A percentile compares a stretch with the other conserved stretches of the same genome.
These are phyloP conservation scores for Boletus chippewaensis DNA, from an alignment of 1,284 basidiomycete species.

Conservation along the genomic window DNA sequence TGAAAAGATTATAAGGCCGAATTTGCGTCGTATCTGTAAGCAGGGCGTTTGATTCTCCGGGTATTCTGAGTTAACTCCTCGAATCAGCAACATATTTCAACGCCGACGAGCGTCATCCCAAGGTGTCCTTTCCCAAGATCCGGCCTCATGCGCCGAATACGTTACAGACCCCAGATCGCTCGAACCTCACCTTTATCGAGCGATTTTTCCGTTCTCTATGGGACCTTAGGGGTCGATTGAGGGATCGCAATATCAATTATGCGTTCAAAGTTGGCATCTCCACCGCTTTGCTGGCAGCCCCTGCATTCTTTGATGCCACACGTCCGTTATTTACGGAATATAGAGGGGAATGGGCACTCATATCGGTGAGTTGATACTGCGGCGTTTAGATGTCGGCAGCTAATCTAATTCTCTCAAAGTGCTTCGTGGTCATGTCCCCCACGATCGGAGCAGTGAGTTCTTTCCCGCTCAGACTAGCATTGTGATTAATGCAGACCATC, in stretches of 20 bases:
- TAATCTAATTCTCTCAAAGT: conserved; percentile 38
- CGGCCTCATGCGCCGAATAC: conserved; percentile 79
- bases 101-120: conserved; percentile 45
- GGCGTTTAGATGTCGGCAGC: conserved; percentile 10
- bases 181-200: conserved; percentile 52
- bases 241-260: conserved; percentile 77
- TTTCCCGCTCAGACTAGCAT: not conserved
- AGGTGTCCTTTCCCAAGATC: conserved; percentile 77
- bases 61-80: conserved; percentile 12
- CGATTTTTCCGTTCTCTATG: conserved; percentile 67
- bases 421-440: conserved; percentile 84
- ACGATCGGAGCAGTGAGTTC: conserved; percentile 73
- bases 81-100: conserved; percentile 55
- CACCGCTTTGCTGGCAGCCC: conserved; percentile 73
- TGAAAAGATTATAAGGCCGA: conserved; percentile 14
- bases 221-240: conserved; percentile 65
- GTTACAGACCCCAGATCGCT: conserved; percentile 65
- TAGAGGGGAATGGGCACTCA: conserved; percentile 91
- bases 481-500: conserved; percentile 10
- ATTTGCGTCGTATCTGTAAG: conserved; percentile 40
- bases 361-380: conserved; percentile 54
- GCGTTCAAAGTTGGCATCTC: conserved; percentile 85
- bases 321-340: conserved; percentile 75
- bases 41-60: conserved; percentile 3
- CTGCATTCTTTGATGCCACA: conserved; percentile 79